Percentiles rank a stretch among this genome's conserved stretches.
phyloP scores from a whole-genome alignment of 208 protist genomes.

The Wallacemonas sp. region DNA sequence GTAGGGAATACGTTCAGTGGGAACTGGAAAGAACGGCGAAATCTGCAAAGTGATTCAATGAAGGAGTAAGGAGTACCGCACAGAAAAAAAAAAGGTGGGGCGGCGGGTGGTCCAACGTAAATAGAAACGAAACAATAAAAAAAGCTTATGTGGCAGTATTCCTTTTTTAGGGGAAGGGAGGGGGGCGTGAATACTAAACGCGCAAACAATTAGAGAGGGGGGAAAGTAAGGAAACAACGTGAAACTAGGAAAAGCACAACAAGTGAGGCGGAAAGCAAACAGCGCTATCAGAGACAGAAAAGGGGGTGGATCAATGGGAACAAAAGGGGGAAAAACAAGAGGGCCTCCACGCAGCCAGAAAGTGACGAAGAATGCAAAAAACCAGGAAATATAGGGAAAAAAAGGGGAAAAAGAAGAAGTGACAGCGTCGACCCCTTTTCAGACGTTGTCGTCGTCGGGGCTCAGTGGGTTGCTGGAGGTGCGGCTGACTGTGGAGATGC shows the following conservation, averaged over 20 bases:
- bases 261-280: background rate
- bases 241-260: background rate
- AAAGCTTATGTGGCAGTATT: too few relatives aligned
- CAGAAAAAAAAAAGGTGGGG: too few relatives aligned
- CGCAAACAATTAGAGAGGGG: background rate
- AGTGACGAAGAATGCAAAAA: background rate
- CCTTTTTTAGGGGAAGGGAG: too few relatives aligned
- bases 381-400: background rate
- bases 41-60: too few relatives aligned
- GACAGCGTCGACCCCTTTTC: background rate
- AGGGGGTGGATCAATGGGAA: background rate
- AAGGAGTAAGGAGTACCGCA: too few relatives aligned
- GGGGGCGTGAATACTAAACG: too few relatives aligned
- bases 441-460: conserved; percentile 7
- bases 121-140: too few relatives aligned
- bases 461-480: conserved; percentile 11
- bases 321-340: background rate
- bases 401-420: too few relatives aligned
- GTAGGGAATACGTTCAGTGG: too few relatives aligned
- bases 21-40: too few relatives aligned
- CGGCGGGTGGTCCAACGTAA: too few relatives aligned
- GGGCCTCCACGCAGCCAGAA: background rate
- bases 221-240: background rate
- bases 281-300: background rate
- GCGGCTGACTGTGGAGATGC: background rate